A percentile compares a stretch with the other conserved stretches of the same genome.
phyloP scores from a whole-genome alignment of 1,139 yeast genomes.

The Lodderomyces margitis region DNA sequence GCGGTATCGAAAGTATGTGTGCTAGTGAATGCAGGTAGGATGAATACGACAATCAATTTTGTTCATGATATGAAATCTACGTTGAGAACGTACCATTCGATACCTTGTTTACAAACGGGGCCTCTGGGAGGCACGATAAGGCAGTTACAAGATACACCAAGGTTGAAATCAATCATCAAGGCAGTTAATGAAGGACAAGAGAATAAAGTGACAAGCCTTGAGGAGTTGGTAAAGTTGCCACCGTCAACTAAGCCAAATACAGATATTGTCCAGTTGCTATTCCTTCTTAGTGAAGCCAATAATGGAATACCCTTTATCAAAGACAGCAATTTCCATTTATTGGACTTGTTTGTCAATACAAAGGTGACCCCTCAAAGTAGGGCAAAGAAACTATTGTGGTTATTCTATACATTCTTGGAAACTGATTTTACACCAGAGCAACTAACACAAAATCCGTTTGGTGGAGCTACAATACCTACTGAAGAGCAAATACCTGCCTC shows the following conservation, averaged over 20 bases:
- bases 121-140: conserved; percentile 53
- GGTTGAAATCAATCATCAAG: conserved; percentile 84
- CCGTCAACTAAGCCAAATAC: conserved; percentile 47
- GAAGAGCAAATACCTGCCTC: conserved; percentile 40
- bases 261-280: conserved; percentile 68
- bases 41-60: conserved; percentile 93
- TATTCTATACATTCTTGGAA: conserved; percentile 76
- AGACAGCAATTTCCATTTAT: conserved; percentile 35
- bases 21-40: conserved; percentile 86
- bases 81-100: conserved; percentile 86
- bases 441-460: conserved; percentile 64
- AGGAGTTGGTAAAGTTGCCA: conserved; percentile 45
- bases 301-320: conserved; percentile 21
- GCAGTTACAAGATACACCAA: conserved; percentile 91
- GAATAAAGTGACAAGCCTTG: conserved; percentile 28
- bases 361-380: conserved; percentile 57
- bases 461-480: conserved; percentile 48
- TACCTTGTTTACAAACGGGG: conserved; percentile 81
- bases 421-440: conserved; percentile 58
- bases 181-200: conserved; percentile 62
- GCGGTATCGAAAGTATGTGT: conserved; percentile 82
- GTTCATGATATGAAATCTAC: conserved; percentile 97
- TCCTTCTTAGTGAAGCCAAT: conserved; percentile 67
- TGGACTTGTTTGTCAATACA: conserved; percentile 63
- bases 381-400: conserved; percentile 77